phyloP scores from a whole-genome alignment of 2,329 filamentous ascomycete species.

The Dactylellina parvicollis region DNA sequence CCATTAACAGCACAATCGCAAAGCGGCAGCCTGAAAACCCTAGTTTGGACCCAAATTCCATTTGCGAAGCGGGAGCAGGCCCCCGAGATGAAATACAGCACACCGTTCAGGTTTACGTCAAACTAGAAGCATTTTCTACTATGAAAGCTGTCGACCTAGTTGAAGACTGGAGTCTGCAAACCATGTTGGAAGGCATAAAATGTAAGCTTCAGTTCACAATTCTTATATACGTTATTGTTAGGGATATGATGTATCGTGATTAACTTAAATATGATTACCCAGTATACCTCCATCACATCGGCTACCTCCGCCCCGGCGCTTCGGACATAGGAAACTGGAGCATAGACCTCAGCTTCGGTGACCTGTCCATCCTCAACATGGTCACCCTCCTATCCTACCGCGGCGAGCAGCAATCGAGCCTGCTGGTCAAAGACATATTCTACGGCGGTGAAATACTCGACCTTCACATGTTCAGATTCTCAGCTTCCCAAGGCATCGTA shows the following conservation, averaged over 20 bases:
- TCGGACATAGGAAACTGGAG: not conserved
- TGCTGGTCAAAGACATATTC: slow-evolving; percentile 18
- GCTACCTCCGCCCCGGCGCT: slow-evolving; percentile 3
- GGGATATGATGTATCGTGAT: not conserved
- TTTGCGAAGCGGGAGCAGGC: not conserved
- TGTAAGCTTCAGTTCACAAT: not conserved
- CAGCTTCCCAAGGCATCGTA: not conserved
- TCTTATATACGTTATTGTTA: not conserved
- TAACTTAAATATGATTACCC: not conserved
- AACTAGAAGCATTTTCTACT: slow-evolving; percentile 4
- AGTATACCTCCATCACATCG: not conserved
- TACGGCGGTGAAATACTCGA: slow-evolving; percentile 25
- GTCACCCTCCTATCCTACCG: slow-evolving; percentile 18
- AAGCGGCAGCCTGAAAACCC: not conserved
- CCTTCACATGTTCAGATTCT: slow-evolving; percentile 3
- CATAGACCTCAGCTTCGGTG: slow-evolving; percentile 15
- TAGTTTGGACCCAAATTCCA: not conserved
- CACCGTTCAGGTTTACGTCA: not conserved
- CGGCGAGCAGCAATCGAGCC: slow-evolving; percentile 8
- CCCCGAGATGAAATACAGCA: not conserved
- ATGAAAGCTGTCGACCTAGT: not conserved
- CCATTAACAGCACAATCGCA: too few species aligned
- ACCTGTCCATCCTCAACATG: slow-evolving; percentile 30
- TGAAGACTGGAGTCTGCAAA: slow-evolving; percentile 12
- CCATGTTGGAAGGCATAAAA: slow-evolving; percentile 1